Conservation (phyloP, 495 filamentous ascomycete genomes). For the Podospora australis region DNA sequence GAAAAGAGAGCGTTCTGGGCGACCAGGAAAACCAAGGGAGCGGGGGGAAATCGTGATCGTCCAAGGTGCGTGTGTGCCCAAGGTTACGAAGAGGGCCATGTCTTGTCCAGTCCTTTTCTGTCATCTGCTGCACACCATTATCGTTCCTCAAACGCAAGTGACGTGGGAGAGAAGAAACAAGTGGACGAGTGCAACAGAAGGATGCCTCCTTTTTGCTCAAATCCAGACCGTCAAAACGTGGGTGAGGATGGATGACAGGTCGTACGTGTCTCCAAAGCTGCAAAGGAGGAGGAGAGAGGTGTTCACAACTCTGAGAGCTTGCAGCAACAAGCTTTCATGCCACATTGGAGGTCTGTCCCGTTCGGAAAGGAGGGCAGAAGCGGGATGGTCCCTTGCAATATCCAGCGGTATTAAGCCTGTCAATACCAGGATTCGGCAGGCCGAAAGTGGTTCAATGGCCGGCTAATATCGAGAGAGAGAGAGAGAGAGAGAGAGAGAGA, state of each 20-base stretch:
- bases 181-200: slow-evolving; percentile 4
- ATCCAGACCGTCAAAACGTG: background rate
- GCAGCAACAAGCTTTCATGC: background rate
- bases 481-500: no score
- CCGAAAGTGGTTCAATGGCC: background rate
- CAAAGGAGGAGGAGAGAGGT: background rate
- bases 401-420: slow-evolving; percentile 3
- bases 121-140: background rate
- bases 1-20: no score
- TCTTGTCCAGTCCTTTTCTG: background rate
- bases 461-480: slow-evolving; percentile 7
- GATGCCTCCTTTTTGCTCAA: background rate
- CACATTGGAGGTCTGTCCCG: background rate
- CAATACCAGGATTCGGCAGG: slow-evolving; percentile 1
- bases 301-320: background rate
- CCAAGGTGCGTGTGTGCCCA: no score
- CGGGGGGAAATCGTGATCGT: no score
- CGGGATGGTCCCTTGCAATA: slow-evolving; percentile 2
- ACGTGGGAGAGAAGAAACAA: background rate
- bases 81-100: no score
- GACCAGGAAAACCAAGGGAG: no score
- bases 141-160: background rate
- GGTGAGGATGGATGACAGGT: slow-evolving; percentile 5
- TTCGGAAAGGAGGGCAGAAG: background rate
- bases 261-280: slow-evolving; percentile 5